Base-by-base conservation (phyloP, 805 yeast genomes). In the Kluyveromyces aestuarii region DNA sequence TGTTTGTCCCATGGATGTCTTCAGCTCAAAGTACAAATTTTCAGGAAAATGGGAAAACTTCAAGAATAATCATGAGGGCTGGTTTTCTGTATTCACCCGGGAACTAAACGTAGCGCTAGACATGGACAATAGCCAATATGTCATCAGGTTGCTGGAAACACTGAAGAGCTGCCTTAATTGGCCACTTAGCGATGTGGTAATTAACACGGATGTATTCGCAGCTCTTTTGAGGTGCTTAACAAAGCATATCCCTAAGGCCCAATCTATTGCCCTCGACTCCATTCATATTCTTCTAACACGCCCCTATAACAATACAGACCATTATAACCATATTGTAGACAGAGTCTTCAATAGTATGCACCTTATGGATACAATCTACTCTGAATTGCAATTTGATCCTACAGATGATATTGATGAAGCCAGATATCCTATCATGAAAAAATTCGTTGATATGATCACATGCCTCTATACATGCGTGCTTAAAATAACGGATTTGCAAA, bases 101-200 rank as follows among this genome's bases (percentile, higher is more conserved):
- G 70, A 70, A 30, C 64, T 77, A 37, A 63, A 81, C 21, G 72
- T 52, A 64, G 84, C 70, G 51, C 75, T 69, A 54, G 52, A 59
- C 41, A 66, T 67, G 40, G 59, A 59, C 40, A 72, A 73, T 45
- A 60, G 72, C 18, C 73, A 70, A 44, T 82, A 82, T 59, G 81
- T 81, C 2, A 76, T 84, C 40, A 81, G 84, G 58, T 72, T 85
- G 6, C 70, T 93, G 38, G 87, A 89, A 52, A 84, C 95, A 5
- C 76, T 91, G 60, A 93, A 93, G 61, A 84, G 96, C 0, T 86
- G 96, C 57, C 74, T 93, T 51, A 89, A 86, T 57, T 93, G 99
- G 99, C 79, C 90, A 8, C 77, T 86, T 46, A 91, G 96, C 2
- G 72, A 78, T 14, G 80, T 90, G 1, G 75, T 91, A 47, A 76